phyloP scores from a whole-genome alignment of 352 stramenopile genomes.

The Phytopythium chamaehyphon region DNA sequence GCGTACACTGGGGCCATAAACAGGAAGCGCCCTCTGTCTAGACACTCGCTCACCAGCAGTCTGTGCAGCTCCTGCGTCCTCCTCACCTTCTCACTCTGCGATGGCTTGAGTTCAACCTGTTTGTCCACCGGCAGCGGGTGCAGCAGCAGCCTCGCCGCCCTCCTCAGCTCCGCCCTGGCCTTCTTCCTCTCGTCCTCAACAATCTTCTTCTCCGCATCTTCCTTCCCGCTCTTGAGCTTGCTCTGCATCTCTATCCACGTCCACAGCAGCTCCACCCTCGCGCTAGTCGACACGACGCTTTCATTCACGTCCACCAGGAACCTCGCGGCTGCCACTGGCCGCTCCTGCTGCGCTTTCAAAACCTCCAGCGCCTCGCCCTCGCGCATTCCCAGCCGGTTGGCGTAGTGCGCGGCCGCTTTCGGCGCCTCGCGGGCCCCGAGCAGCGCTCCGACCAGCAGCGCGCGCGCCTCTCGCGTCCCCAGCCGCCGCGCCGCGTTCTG shows the following conservation, averaged over 20 bases:
- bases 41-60: slow-evolving; percentile 36
- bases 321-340: slow-evolving; percentile 38
- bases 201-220: neutral
- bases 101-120: slow-evolving; percentile 10
- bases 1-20: slow-evolving; percentile 32
- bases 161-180: slow-evolving; percentile 14
- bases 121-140: slow-evolving; percentile 12
- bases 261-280: slow-evolving; percentile 47
- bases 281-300: slow-evolving; percentile 20
- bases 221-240: neutral
- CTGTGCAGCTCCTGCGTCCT: slow-evolving; percentile 36
- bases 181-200: no score
- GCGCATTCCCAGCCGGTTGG: slow-evolving; percentile 38
- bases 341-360: slow-evolving; percentile 2
- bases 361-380: slow-evolving; percentile 25
- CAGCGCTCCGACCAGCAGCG: slow-evolving; percentile 33
- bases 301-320: slow-evolving; percentile 54
- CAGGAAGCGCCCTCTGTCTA: slow-evolving; percentile 28
- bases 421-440: slow-evolving; percentile 31
- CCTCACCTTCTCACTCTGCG: slow-evolving; percentile 18
- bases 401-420: slow-evolving; percentile 63
- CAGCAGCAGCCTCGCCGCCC: slow-evolving; percentile 37
- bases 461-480: slow-evolving; percentile 24
- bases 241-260: slow-evolving; percentile 38
- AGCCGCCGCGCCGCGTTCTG: slow-evolving; percentile 49